A percentile compares a stretch with the other conserved stretches of the same genome.
Evolutionary conservation across 192 early-diverging fungal species (phyloP).

Genomic region (Coemansia sp.): DNA sequence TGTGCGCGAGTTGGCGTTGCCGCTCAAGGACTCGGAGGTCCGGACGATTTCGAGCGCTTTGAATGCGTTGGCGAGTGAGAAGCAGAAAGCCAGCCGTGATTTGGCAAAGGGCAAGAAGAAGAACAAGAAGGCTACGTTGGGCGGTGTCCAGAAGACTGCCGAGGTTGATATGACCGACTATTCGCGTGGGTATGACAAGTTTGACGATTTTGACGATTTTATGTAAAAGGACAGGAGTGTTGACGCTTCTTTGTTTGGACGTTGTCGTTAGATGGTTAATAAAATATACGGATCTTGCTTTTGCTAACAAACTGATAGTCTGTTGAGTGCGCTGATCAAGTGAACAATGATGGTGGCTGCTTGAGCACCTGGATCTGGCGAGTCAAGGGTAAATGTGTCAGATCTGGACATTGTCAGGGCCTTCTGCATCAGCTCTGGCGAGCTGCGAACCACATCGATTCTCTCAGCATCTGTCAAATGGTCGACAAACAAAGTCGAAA

Average conservation of each 20-base stretch:
- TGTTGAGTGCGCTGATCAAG: constrained; percentile 14
- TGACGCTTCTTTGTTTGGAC: background rate
- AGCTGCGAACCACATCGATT: constrained; percentile 27
- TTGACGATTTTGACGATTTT: constrained; percentile 55
- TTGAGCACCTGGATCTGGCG: background rate
- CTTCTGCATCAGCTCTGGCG: constrained; percentile 7
- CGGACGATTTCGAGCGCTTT: constrained; percentile 62
- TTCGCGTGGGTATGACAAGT: constrained; percentile 55
- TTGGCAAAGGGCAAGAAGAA: constrained; percentile 71
- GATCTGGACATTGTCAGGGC: background rate
- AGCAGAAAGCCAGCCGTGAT: constrained; percentile 65
- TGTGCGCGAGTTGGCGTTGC: constrained; percentile 61
- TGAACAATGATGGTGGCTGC: constrained; percentile 7
- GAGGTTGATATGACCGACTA: constrained; percentile 56
- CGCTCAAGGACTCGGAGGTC: constrained; percentile 65
- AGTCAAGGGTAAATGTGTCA: background rate
- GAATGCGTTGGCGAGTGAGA: constrained; percentile 72
- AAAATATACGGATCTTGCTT: background rate
- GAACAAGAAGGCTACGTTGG: constrained; percentile 51
- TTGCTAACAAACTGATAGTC: constrained; percentile 12
- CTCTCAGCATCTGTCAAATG: constrained; percentile 26
- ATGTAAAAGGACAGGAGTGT: constrained; percentile 39
- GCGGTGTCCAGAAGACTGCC: constrained; percentile 23
- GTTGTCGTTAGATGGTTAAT: constrained; percentile 1
- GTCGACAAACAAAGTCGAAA: constrained; percentile 19